Evolutionary conservation across 306 rosid genomes (phyloP), one percentile per base, ranked within the genome.

Genomic region (Abrus pulchellus): DNA sequence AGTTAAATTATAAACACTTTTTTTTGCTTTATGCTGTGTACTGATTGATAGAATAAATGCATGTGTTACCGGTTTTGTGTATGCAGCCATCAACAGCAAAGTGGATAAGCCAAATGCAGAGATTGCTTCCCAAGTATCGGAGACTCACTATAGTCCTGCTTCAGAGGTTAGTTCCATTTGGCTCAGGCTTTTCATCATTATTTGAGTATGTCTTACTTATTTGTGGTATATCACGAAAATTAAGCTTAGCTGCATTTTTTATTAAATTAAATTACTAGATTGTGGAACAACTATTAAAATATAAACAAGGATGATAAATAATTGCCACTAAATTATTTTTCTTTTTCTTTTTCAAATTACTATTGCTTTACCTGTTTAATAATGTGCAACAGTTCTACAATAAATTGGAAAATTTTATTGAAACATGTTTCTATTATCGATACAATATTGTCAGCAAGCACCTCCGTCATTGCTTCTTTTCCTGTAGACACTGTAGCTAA

Each of bases 141-240:
- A 88, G 82, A 52, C 88, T 71, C 80, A 84, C 30, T 64, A 78
- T 75, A 73, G 80, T 88, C 80, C 92, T 64, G 47, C 72, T 32
- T 88, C 90, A 11, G 93, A 92, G 97, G 99, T 93, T 83, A 81
- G 88, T 85, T 70, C 38, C 7, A 44, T 12, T n/a, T 28, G 71
- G 34, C 81, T 81, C 40, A 36, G 2, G 4, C 20, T 36, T 43
- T 9, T 43, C 20, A 43, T 32, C 34, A 27, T 36, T 82, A 29
- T 68, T 70, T 13, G 36, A 49, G 70, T 76, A 13, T 71, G 43
- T 56, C 67, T 76, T 13, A 64, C 69, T 50, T 38, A 48, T 77
- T 78, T 55, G 76, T 45, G 34, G 47, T 32, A 52, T 52, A n/a
- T 53, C 4, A 13, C 29, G 80, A 53, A 38, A 47, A 80, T 53